These are phyloP conservation scores for Ustilago sp. DNA, from an alignment of 1,284 basidiomycete genomes.

Conservation along the genomic window DNA sequence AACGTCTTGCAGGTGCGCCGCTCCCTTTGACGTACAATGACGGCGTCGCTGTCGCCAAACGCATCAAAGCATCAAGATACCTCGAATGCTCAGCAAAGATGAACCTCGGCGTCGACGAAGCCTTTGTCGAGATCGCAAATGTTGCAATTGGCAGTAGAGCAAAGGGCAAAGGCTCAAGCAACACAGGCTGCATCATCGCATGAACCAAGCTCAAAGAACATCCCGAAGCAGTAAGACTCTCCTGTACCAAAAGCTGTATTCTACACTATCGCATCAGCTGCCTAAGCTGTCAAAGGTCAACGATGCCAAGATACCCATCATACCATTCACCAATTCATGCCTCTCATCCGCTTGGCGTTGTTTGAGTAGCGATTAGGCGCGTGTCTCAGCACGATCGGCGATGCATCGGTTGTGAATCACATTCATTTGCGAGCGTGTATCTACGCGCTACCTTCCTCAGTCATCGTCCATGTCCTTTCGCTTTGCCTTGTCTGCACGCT, in stretches of 20 bases:
- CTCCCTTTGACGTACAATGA: conserved; percentile 87
- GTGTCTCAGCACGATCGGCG: neutral
- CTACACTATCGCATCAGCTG: neutral
- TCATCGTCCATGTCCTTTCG: conserved; percentile 39
- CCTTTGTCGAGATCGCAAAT: conserved; percentile 73
- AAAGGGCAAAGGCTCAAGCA: neutral
- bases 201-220: neutral
- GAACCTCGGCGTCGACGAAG: conserved; percentile 90
- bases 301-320: neutral
- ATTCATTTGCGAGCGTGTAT: neutral
- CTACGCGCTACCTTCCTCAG: neutral
- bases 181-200: conserved; percentile 19
- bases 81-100: conserved; percentile 93
- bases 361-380: neutral
- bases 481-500: conserved; percentile 54
- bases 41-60: conserved; percentile 49
- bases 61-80: conserved; percentile 43
- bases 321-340: neutral
- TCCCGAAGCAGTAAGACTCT: neutral
- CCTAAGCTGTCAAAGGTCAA: neutral
- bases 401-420: neutral
- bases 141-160: conserved; percentile 14
- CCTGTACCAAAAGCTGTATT: conserved; percentile 9
- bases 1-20: conserved; percentile 66
- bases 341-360: neutral